phyloP scores from a whole-genome alignment of 768 basidiomycete genomes.

The Piloderma croceum region DNA sequence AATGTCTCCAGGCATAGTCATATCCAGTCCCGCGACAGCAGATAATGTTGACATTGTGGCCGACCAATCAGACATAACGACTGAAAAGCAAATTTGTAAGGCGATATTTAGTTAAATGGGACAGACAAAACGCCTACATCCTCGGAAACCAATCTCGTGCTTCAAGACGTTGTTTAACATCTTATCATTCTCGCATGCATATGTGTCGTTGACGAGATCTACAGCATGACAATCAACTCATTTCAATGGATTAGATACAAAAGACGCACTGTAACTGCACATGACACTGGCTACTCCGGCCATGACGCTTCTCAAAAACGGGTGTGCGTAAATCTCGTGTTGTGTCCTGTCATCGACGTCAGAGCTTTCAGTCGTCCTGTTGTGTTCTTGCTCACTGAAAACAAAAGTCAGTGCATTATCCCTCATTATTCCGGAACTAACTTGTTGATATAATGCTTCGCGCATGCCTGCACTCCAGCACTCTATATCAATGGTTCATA shows the following conservation, averaged over 20 bases:
- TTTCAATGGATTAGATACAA: slow-evolving; percentile 2
- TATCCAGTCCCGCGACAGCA: slow-evolving; percentile 59
- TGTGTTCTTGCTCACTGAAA: slow-evolving; percentile 62
- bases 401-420: background rate
- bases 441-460: slow-evolving; percentile 81
- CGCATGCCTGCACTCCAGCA: slow-evolving; percentile 84
- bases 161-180: slow-evolving; percentile 72
- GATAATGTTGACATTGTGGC: slow-evolving; percentile 60
- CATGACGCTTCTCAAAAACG: slow-evolving; percentile 65
- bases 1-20: slow-evolving; percentile 69
- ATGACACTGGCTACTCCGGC: slow-evolving; percentile 70
- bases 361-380: slow-evolving; percentile 49
- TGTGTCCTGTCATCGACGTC: slow-evolving; percentile 77
- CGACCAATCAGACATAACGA: slow-evolving; percentile 71
- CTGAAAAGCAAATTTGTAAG: slow-evolving; percentile 20
- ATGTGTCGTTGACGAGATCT: slow-evolving; percentile 67
- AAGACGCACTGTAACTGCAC: slow-evolving; percentile 65
- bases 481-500: too few relatives aligned
- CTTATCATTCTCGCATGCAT: slow-evolving; percentile 71
- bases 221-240: slow-evolving; percentile 1
- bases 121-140: slow-evolving; percentile 38
- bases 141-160: slow-evolving; percentile 71
- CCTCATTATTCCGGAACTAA: slow-evolving; percentile 36
- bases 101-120: background rate
- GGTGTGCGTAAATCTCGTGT: slow-evolving; percentile 69